phyloP scores from a whole-genome alignment of 2,329 filamentous ascomycete genomes.

The Penicillium sp. region DNA sequence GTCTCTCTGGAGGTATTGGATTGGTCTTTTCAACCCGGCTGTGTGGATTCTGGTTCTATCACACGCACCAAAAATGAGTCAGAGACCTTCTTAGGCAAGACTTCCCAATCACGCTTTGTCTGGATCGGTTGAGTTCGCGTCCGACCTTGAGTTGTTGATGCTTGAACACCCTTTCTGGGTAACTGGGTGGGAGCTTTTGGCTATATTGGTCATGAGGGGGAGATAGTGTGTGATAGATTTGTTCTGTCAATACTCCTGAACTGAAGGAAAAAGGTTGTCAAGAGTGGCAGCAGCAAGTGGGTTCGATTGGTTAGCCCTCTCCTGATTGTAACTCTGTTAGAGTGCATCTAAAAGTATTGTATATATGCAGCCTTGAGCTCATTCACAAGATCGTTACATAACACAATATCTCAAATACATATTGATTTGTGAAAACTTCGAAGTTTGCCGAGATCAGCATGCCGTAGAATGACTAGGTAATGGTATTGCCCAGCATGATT shows the following conservation, averaged over 20 bases:
- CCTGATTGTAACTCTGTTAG: neutral
- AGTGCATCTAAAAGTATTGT: neutral
- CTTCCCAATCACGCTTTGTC: slow-evolving; percentile 1
- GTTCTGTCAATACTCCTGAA: slow-evolving; percentile 15
- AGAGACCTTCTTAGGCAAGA: slow-evolving; percentile 5
- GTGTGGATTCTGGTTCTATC: slow-evolving; percentile 28
- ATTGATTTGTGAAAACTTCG: neutral
- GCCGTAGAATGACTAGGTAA: too few species aligned
- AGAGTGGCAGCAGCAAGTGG: slow-evolving; percentile 13
- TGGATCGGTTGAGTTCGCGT: slow-evolving; percentile 38
- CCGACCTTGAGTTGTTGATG: slow-evolving; percentile 25
- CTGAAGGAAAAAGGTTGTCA: slow-evolving; percentile 6
- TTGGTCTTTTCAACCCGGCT: slow-evolving; percentile 40
- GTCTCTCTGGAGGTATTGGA: slow-evolving; percentile 28
- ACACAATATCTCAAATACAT: neutral
- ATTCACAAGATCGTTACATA: neutral
- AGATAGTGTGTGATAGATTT: slow-evolving; percentile 10
- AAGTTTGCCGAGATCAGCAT: too few species aligned
- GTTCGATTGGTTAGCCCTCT: slow-evolving; percentile 16
- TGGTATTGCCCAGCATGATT: too few species aligned
- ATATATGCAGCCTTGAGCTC: slow-evolving; percentile 12
- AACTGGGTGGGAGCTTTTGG: slow-evolving; percentile 1
- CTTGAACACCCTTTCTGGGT: slow-evolving; percentile 38
- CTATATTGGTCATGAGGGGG: slow-evolving; percentile 2
- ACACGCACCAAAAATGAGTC: slow-evolving; percentile 20